Evolutionary conservation across 768 basidiomycete genomes (phyloP).

Genomic region (Mycena amicta): DNA sequence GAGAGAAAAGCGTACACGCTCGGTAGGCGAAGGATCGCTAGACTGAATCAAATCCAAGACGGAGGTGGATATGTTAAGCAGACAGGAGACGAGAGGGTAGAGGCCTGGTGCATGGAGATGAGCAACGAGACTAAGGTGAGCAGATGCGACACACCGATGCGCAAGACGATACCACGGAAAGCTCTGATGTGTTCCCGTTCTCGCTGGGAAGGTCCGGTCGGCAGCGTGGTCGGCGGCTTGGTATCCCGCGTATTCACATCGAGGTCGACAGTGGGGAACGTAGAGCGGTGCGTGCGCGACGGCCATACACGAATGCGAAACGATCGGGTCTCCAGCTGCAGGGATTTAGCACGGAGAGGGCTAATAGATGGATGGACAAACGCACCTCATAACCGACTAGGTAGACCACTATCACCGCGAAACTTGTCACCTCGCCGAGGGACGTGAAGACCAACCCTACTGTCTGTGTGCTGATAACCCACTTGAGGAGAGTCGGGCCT

Average conservation of each 20-base stretch:
- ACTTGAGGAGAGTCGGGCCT: not conserved
- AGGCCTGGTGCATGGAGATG: slow-evolving; percentile 1
- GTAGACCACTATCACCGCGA: not conserved
- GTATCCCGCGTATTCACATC: not conserved
- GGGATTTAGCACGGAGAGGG: no score
- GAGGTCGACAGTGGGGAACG: not conserved
- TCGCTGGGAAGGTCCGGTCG: not conserved
- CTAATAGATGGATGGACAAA: not conserved
- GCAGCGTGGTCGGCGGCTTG: not conserved
- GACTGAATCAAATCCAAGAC: not conserved
- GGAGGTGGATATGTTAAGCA: slow-evolving; percentile 1
- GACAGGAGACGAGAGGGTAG: slow-evolving; percentile 3
- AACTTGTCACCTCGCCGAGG: not conserved
- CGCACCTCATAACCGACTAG: slow-evolving; percentile 1
- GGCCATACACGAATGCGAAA: not conserved
- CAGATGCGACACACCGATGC: slow-evolving; percentile 3
- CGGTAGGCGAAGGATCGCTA: not conserved
- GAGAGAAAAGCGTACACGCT: not conserved
- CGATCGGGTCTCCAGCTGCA: not conserved
- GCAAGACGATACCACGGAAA: slow-evolving; percentile 1
- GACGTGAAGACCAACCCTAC: not conserved
- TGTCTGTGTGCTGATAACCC: slow-evolving; percentile 1
- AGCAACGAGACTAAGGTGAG: no score
- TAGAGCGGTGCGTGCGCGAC: not conserved
- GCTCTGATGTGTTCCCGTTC: not conserved